These are phyloP conservation scores for Globisporangium canariense DNA, from an alignment of 352 stramenopile species.

Conservation along the genomic window DNA sequence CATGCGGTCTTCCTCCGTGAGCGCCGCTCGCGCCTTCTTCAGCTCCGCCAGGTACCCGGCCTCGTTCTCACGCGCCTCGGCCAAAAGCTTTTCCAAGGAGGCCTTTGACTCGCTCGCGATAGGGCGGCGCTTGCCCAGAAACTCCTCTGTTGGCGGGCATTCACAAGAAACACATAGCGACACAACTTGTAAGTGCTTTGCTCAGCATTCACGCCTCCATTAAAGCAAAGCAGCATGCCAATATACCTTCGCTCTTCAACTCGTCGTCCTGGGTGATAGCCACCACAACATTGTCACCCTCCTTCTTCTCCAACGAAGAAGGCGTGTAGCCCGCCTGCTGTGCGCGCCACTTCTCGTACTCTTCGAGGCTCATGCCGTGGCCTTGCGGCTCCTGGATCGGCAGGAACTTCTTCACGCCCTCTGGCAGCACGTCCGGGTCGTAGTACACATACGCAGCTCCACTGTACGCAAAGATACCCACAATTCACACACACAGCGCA, in stretches of 20 bases:
- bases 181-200: constrained; percentile 1
- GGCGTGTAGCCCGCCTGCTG: constrained; percentile 52
- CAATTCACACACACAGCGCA: neutral
- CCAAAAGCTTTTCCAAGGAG: constrained; percentile 72
- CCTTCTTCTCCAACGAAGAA: constrained; percentile 32
- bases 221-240: neutral
- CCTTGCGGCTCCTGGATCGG: constrained; percentile 80
- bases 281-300: constrained; percentile 11
- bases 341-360: constrained; percentile 84
- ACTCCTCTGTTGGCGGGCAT: constrained; percentile 22
- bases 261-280: constrained; percentile 7
- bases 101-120: constrained; percentile 52
- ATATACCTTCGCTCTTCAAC: constrained; percentile 25
- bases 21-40: constrained; percentile 44
- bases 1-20: constrained; percentile 70
- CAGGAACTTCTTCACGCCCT: constrained; percentile 68
- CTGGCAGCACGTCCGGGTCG: constrained; percentile 77
- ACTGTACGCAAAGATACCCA: constrained; percentile 21
- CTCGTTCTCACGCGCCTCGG: constrained; percentile 77
- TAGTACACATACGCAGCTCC: constrained; percentile 82
- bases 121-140: constrained; percentile 9
- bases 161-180: constrained; percentile 18
- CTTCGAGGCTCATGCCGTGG: constrained; percentile 83
- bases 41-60: constrained; percentile 74
- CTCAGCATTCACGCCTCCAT: neutral